Conservation (phyloP, 2,329 filamentous ascomycete genomes). For the Domatiomyces globalis region DNA sequence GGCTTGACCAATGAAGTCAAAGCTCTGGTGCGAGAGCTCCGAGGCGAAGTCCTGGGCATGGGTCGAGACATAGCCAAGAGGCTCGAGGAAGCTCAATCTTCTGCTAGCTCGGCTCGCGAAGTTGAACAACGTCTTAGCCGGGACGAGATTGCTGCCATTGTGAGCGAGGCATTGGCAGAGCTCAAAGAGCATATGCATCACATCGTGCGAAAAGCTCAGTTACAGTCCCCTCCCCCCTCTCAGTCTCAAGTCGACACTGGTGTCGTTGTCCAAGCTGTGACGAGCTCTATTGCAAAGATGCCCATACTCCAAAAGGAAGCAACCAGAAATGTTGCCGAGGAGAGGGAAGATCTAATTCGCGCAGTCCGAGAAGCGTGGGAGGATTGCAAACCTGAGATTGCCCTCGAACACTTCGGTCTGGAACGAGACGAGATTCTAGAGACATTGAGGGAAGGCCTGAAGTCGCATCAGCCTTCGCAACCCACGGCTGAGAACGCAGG, state of each 20-base stretch:
- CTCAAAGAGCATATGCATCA: constrained; percentile 74
- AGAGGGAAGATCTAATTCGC: constrained; percentile 69
- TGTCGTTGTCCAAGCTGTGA: constrained; percentile 74
- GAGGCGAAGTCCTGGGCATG: constrained; percentile 89
- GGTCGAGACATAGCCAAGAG: constrained; percentile 77
- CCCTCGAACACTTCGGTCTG: constrained; percentile 76
- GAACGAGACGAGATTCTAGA: constrained; percentile 81
- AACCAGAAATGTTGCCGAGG: constrained; percentile 39
- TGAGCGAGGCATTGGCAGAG: constrained; percentile 66
- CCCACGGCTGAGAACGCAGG: constrained; percentile 33
- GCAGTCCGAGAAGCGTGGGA: constrained; percentile 87
- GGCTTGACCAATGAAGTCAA: constrained; percentile 88
- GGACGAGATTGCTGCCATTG: constrained; percentile 60
- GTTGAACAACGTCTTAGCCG: constrained; percentile 40
- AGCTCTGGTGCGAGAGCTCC: constrained; percentile 71
- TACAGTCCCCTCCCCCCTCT: constrained; percentile 48
- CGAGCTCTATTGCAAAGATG: constrained; percentile 51
- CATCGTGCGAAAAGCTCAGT: constrained; percentile 60
- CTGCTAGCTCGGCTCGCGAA: constrained; percentile 32
- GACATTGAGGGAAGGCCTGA: constrained; percentile 72
- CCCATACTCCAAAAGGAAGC: constrained; percentile 46
- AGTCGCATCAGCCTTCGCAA: constrained; percentile 45
- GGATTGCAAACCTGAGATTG: constrained; percentile 83
- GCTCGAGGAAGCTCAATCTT: constrained; percentile 52
- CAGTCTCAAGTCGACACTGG: constrained; percentile 60